Base-by-base conservation (phyloP, 805 yeast genomes). In the Candida ascalaphidarum region DNA sequence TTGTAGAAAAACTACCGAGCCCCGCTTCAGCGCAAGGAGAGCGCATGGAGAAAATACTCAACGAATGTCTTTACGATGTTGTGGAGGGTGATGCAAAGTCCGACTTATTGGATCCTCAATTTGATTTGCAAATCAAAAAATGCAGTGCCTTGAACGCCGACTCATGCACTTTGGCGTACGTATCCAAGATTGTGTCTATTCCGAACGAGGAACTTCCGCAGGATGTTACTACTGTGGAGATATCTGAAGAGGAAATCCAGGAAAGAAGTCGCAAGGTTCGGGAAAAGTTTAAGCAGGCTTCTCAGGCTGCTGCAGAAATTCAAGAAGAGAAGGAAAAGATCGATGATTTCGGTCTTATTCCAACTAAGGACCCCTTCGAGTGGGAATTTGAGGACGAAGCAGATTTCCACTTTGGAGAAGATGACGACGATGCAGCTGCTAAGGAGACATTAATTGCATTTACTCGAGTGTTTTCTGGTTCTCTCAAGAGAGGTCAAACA, bases 381-480 rank as follows among this genome's bases (percentile, higher is more conserved):
- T 61, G 65, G 60, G 67, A 59, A 34, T 54, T 52, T 24, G 75
- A 73, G 33, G 78, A 71, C 17, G 77, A 68, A 21, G 18, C 18
- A 7, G 58, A 43, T 27, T 45, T 44, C 27, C 55, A 47, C 18
- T 16, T 20, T 3, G 41, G 71, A 43, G 49, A 58, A 2, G 75
- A 65, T 13, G 62, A 61, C 15, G 70, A 58, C 4, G 63, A 55
- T 16, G 65, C 59, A 15, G 60, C 53, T 11, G 45, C 55, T 7
- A 65, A 63, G 20, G 96, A 88, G 44, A 81, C 74, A 1, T 55
- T 89, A 33, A 73, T 92, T 37, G 98, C 94, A 0, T 83, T 89
- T 51, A 77, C 95, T 0, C 71, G 99, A 45, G 68, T 92, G 1
- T 92, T 79, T 48, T 78, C 95, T 35, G 99, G 99, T 3, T 71